phyloP scores from a whole-genome alignment of 2,329 filamentous ascomycete genomes.

The Fonsecaea multimorphosa region DNA sequence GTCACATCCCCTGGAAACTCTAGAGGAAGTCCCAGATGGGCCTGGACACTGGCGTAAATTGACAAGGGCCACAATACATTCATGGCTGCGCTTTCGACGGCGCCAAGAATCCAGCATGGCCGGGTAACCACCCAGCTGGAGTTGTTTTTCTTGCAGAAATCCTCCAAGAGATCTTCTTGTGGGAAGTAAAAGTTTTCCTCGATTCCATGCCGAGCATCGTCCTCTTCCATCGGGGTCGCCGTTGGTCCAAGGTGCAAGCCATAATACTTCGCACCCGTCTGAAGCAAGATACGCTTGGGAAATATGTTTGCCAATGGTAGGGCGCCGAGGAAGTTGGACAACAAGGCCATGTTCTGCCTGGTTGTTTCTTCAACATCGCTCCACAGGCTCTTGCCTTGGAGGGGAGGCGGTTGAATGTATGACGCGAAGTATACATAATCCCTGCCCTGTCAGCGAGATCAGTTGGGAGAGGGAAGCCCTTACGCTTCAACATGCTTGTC shows the following conservation, averaged over 20 bases:
- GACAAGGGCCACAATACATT: slow-evolving; percentile 56
- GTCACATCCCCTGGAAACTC: slow-evolving; percentile 53
- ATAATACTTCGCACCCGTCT: slow-evolving; percentile 61
- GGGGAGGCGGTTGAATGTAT: slow-evolving; percentile 52
- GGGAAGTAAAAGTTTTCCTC: slow-evolving; percentile 62
- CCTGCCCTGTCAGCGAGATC: slow-evolving; percentile 19
- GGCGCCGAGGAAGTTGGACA: slow-evolving; percentile 53
- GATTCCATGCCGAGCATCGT: slow-evolving; percentile 50
- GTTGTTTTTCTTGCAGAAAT: slow-evolving; percentile 48
- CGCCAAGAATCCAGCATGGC: slow-evolving; percentile 57
- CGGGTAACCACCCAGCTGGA: slow-evolving; percentile 55
- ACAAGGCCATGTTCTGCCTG: slow-evolving; percentile 17
- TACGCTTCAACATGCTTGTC: slow-evolving; percentile 38
- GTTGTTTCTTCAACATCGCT: slow-evolving; percentile 19
- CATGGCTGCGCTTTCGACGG: slow-evolving; percentile 57
- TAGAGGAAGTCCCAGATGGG: slow-evolving; percentile 49
- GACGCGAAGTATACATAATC: slow-evolving; percentile 61
- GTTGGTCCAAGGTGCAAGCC: slow-evolving; percentile 56
- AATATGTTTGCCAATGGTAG: slow-evolving; percentile 50
- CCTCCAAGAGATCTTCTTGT: slow-evolving; percentile 57
- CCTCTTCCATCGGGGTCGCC: slow-evolving; percentile 53
- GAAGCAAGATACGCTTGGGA: slow-evolving; percentile 56
- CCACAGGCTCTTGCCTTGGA: slow-evolving; percentile 14
- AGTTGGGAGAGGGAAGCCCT: not conserved
- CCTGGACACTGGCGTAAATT: slow-evolving; percentile 57